Base-by-base conservation (phyloP, 768 basidiomycete genomes). In the Psilocybe cubensis region DNA sequence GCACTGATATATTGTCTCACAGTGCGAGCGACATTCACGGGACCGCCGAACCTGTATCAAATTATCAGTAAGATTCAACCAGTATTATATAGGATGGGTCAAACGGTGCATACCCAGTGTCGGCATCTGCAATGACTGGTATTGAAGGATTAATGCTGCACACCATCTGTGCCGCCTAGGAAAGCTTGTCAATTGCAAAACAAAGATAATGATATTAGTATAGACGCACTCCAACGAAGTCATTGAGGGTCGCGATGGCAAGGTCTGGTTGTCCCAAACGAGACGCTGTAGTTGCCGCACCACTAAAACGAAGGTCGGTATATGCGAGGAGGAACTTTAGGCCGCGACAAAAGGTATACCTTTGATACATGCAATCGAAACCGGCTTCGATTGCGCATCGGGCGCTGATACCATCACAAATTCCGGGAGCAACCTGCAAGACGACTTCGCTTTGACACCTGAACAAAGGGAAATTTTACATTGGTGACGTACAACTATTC, bases 221-320 rank as follows among this genome's bases (percentile, higher is more conserved):
- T 35, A 14, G n/a, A 65, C 60, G 54, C 58, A 83, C 84, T 66
- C 81, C 82, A n/a, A 87, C 87, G 58, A 91, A 91, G 62, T 91
- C 89, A 62, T 90, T 90, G 61, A 90, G 63, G 12, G 89, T 91
- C 3, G 89, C 88, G 58, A 91, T 89, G 10, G 88, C 89, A 18
- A 91, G 77, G 69, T 91, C 89, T 14, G 89, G 89, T 66, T 85
- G 84, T n/a, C 89, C 89, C 25, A 91, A 78, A 23, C 89, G 84
- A 0, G 90, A 91, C 25, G 90, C 90, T 3, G 89, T 92, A 0
- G 90, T 92, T 8, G 89, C 89, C 44, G 90, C 89, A 54, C 90
- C 90, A 64, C 87, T 86, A 35, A 47, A 11, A 20, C 17, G 20
- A 33, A 33, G 29, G n/a, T 23, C 11, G 3, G 38, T 57, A 27